These are phyloP conservation scores for Lachancea thermotolerans DNA, from an alignment of 805 yeast genomes.

Conservation along the genomic window DNA sequence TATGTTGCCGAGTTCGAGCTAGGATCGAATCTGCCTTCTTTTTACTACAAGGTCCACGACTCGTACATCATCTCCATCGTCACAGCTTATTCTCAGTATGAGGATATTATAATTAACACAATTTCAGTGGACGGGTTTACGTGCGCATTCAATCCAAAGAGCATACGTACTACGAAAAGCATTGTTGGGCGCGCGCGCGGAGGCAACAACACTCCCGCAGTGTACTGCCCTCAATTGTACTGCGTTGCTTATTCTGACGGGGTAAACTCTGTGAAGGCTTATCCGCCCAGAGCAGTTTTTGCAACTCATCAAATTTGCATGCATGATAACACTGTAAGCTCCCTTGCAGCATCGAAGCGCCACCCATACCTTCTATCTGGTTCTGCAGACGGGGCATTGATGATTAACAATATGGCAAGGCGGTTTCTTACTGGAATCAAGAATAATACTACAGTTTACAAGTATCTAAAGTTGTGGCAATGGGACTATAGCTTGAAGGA, in stretches of 20 bases:
- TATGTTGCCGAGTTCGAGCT: constrained; percentile 50
- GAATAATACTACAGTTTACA: constrained; percentile 24
- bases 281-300: constrained; percentile 34
- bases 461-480: constrained; percentile 31
- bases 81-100: constrained; percentile 32
- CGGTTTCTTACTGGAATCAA: constrained; percentile 33
- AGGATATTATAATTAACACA: constrained; percentile 30
- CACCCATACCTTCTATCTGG: constrained; percentile 47
- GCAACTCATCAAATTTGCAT: constrained; percentile 31
- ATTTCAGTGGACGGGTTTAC: constrained; percentile 39
- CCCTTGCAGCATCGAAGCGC: constrained; percentile 35
- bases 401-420: constrained; percentile 36
- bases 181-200: constrained; percentile 30
- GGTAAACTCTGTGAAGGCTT: constrained; percentile 31
- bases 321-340: constrained; percentile 37
- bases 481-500: constrained; percentile 37
- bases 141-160: constrained; percentile 32
- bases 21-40: constrained; percentile 32
- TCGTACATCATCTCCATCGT: constrained; percentile 33
- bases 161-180: constrained; percentile 27
- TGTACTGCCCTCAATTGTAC: constrained; percentile 31
- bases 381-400: constrained; percentile 43
- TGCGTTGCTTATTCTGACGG: constrained; percentile 40
- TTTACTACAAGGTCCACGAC: constrained; percentile 33
- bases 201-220: constrained; percentile 24